Conservation (phyloP, 2,329 filamentous ascomycete species). For the Pseudocercospora vitis region DNA sequence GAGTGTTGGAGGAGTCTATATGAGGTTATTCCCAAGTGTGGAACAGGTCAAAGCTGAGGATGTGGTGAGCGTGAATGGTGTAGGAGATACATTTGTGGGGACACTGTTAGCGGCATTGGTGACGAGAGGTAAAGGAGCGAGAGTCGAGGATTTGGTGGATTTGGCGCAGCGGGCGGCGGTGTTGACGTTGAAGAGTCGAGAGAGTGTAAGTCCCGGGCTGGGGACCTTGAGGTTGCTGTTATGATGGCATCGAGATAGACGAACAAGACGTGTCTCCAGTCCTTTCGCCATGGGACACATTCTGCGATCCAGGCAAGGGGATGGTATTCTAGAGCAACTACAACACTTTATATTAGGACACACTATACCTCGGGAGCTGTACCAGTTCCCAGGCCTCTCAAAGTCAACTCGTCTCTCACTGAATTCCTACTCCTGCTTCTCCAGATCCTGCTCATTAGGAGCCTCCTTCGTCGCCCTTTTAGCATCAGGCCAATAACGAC, state of each 20-base stretch:
- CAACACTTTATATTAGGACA: too few relatives aligned
- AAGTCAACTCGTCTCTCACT: too few relatives aligned
- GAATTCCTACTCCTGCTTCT: conserved; percentile 30
- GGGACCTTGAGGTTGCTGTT: conserved; percentile 42
- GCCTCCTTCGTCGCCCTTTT: conserved; percentile 20
- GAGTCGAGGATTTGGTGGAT: conserved; percentile 64
- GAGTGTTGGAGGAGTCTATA: conserved; percentile 74
- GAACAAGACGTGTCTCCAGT: too few relatives aligned
- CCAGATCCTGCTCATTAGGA: conserved; percentile 30
- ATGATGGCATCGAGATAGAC: background rate
- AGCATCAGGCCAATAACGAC: conserved; percentile 47
- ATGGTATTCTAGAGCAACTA: too few relatives aligned
- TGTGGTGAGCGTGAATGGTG: conserved; percentile 87
- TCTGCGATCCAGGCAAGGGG: too few relatives aligned
- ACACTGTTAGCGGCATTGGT: conserved; percentile 78
- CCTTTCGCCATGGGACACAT: too few relatives aligned
- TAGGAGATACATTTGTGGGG: conserved; percentile 89
- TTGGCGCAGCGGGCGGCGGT: conserved; percentile 80
- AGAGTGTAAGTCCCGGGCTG: conserved; percentile 67
- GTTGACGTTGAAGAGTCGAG: conserved; percentile 70
- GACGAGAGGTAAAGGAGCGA: conserved; percentile 48
- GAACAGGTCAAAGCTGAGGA: conserved; percentile 62
- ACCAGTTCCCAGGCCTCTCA: too few relatives aligned
- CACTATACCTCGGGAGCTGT: too few relatives aligned
- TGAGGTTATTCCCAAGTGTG: conserved; percentile 67